Evolutionary conservation across 2,329 filamentous ascomycete species (phyloP).

Genomic region (Raffaelea ambrosiae): DNA sequence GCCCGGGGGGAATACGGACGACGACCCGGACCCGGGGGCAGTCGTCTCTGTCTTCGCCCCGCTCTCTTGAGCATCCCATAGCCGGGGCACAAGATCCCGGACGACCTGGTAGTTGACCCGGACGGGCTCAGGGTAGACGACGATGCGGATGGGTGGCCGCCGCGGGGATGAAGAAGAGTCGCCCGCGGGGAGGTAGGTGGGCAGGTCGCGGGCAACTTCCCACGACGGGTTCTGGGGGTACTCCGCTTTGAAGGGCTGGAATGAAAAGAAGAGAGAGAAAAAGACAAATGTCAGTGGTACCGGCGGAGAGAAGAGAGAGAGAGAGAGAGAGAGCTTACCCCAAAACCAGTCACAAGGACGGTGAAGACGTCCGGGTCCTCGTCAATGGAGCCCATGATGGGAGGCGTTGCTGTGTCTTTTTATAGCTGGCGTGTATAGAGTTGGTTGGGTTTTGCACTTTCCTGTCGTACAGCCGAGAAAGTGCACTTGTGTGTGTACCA

Average conservation of each 20-base stretch:
- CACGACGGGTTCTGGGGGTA: constrained; percentile 72
- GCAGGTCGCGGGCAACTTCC: constrained; percentile 65
- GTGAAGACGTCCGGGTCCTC: constrained; percentile 39
- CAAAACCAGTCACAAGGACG: constrained; percentile 54
- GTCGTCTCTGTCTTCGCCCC: constrained; percentile 7
- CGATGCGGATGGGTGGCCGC: constrained; percentile 47
- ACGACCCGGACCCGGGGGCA: constrained; percentile 18
- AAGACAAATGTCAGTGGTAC: constrained; percentile 1
- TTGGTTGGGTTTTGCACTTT: too few species aligned
- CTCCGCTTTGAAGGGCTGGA: constrained; percentile 65
- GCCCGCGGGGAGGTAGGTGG: constrained; percentile 46
- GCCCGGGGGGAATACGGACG: neutral
- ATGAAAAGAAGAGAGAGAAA: neutral
- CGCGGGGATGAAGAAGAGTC: constrained; percentile 19
- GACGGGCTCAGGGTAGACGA: constrained; percentile 58
- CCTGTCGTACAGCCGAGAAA: too few species aligned
- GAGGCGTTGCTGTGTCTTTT: neutral
- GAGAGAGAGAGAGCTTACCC: constrained; percentile 30
- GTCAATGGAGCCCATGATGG: constrained; percentile 19
- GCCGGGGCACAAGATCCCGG: constrained; percentile 50
- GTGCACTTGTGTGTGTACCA: too few species aligned
- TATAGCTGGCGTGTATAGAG: too few species aligned
- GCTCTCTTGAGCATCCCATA: constrained; percentile 38
- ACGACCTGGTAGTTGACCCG: constrained; percentile 64
- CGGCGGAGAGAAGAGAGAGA: too few species aligned